These are phyloP conservation scores for Jackrogersella minutella DNA, from an alignment of 495 filamentous ascomycete genomes.

Conservation along the genomic window DNA sequence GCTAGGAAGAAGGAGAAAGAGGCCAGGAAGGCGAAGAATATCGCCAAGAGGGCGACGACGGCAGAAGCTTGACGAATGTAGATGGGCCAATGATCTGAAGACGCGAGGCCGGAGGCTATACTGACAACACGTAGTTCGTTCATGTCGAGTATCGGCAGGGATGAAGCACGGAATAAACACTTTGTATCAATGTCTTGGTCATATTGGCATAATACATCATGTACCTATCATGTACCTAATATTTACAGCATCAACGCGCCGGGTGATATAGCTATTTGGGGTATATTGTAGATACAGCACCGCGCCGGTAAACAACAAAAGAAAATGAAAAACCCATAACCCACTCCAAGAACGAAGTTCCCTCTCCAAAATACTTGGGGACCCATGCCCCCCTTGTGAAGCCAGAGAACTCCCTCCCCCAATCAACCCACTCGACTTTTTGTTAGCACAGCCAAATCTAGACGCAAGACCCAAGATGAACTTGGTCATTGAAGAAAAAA, in stretches of 20 bases:
- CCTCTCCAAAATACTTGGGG: not conserved
- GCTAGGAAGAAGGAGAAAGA: constrained; percentile 56
- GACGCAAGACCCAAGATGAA: not conserved
- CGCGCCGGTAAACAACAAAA: constrained; percentile 25
- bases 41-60: constrained; percentile 41
- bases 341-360: constrained; percentile 4
- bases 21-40: constrained; percentile 45
- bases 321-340: not conserved
- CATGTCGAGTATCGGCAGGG: not conserved
- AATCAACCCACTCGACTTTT: constrained; percentile 13
- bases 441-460: constrained; percentile 27
- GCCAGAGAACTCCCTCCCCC: not conserved
- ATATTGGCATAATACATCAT: constrained; percentile 31
- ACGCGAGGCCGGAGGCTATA: not conserved
- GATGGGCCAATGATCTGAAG: not conserved
- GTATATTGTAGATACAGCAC: constrained; percentile 41
- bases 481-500: not conserved
- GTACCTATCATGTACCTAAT: constrained; percentile 23
- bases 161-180: not conserved
- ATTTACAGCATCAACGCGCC: constrained; percentile 19
- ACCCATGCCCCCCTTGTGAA: not conserved
- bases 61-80: not conserved
- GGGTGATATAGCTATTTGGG: constrained; percentile 35
- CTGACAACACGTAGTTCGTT: too few species aligned
- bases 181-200: too few species aligned